Evolutionary conservation across 306 rosid genomes (phyloP).

Genomic region (Glycyrrhiza uralensis): DNA sequence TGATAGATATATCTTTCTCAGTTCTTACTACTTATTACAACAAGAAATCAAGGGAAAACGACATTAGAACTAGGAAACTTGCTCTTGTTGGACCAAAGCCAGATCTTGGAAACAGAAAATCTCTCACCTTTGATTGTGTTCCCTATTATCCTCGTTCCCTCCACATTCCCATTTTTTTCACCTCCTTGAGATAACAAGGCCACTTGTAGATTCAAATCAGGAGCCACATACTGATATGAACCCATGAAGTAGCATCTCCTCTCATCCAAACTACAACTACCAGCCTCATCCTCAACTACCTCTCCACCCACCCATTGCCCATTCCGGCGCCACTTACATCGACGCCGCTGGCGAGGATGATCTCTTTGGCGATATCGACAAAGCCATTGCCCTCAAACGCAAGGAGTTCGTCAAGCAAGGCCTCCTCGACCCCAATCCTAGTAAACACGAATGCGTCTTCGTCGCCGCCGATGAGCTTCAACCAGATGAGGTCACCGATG

Average conservation of each 20-base stretch:
- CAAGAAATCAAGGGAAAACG: constrained; percentile 35
- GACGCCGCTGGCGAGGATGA: constrained; percentile 59
- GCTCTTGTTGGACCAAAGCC: constrained; percentile 80
- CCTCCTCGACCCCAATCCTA: constrained; percentile 74
- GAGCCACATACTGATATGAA: constrained; percentile 66
- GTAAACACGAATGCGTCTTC: background rate
- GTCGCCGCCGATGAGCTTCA: constrained; percentile 51
- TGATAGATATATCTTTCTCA: background rate
- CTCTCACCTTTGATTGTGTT: constrained; percentile 59
- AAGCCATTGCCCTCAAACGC: constrained; percentile 81
- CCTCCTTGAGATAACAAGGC: constrained; percentile 27
- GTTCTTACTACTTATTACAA: background rate
- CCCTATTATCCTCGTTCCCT: constrained; percentile 63
- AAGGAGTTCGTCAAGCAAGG: constrained; percentile 87
- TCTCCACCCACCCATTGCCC: too few relatives aligned
- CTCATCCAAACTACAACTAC: constrained; percentile 49
- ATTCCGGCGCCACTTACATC: constrained; percentile 32
- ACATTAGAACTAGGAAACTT: constrained; percentile 37
- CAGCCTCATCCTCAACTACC: too few relatives aligned
- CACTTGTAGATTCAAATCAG: constrained; percentile 61
- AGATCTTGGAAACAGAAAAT: constrained; percentile 88
- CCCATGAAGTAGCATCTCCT: constrained; percentile 96
- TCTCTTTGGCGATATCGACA: constrained; percentile 79
- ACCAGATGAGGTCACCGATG: constrained; percentile 68
- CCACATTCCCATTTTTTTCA: constrained; percentile 36